Conservation (phyloP, 805 yeast species). For the Wilhelminamyces savonicus region DNA sequence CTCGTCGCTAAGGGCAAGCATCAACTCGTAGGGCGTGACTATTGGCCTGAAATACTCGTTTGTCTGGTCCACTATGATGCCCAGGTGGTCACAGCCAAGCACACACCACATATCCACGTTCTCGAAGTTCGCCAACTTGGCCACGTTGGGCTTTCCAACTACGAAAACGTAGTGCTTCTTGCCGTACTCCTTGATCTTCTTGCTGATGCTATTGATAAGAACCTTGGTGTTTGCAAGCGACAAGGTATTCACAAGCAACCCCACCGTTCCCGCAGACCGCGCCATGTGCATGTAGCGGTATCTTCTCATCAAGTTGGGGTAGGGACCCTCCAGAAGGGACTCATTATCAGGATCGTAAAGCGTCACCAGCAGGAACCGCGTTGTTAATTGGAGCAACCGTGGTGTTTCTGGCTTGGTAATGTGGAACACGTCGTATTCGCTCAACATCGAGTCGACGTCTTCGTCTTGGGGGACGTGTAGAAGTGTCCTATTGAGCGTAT, state of each 20-base stretch:
- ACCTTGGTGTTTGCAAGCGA: slow-evolving; percentile 69
- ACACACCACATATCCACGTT: slow-evolving; percentile 93
- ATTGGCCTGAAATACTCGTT: slow-evolving; percentile 87
- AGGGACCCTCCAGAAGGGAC: slow-evolving; percentile 48
- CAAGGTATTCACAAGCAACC: slow-evolving; percentile 83
- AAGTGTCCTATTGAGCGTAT: slow-evolving; percentile 13
- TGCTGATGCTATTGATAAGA: slow-evolving; percentile 56
- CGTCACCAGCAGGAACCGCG: slow-evolving; percentile 54
- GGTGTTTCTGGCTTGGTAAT: slow-evolving; percentile 74
- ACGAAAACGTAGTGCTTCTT: slow-evolving; percentile 92
- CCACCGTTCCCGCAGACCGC: slow-evolving; percentile 86
- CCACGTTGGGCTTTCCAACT: slow-evolving; percentile 97
- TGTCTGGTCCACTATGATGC: slow-evolving; percentile 72
- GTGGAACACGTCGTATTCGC: slow-evolving; percentile 54
- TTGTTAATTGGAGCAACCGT: slow-evolving; percentile 64
- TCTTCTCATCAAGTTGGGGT: slow-evolving; percentile 74
- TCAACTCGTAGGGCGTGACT: slow-evolving; percentile 87
- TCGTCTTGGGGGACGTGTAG: slow-evolving; percentile 13
- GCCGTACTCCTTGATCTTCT: slow-evolving; percentile 63
- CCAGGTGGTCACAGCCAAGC: slow-evolving; percentile 91
- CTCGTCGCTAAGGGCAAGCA: slow-evolving; percentile 70
- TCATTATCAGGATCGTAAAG: slow-evolving; percentile 39
- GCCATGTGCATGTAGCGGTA: slow-evolving; percentile 85
- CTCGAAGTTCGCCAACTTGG: slow-evolving; percentile 93
- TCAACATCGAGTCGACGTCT: slow-evolving; percentile 9